These are phyloP conservation scores for Boletus patriciae DNA, from an alignment of 768 basidiomycete genomes.

Conservation along the genomic window DNA sequence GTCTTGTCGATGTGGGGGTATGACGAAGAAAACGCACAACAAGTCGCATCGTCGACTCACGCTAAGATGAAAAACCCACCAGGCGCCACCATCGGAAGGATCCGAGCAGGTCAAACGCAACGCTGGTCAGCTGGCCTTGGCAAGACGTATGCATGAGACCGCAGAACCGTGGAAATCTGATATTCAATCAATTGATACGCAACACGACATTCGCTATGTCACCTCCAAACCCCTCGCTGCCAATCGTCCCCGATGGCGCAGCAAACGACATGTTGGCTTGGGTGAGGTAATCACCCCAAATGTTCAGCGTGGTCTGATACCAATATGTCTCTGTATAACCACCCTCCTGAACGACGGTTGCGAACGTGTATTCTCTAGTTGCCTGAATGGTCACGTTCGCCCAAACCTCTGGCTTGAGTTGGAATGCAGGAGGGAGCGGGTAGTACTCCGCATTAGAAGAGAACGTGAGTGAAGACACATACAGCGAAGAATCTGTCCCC, in stretches of 20 bases:
- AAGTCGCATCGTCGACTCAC: neutral
- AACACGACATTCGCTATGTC: constrained; percentile 32
- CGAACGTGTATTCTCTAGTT: constrained; percentile 38
- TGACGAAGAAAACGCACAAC: neutral
- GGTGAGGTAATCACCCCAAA: constrained; percentile 42
- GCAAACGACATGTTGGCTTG: constrained; percentile 46
- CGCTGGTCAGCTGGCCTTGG: neutral
- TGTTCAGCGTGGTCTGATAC: constrained; percentile 40
- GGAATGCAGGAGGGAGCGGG: constrained; percentile 31
- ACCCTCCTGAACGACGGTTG: constrained; percentile 21
- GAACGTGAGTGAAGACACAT: constrained; percentile 39
- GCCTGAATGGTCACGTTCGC: constrained; percentile 41
- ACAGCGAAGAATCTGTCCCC: constrained; percentile 38
- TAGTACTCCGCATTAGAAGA: constrained; percentile 40
- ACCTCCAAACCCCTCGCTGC: constrained; percentile 38
- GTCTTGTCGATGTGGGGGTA: neutral
- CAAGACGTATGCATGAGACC: neutral
- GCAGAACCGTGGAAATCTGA: neutral
- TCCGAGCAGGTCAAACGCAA: neutral
- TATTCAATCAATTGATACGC: constrained; percentile 22
- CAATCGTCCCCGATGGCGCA: constrained; percentile 39
- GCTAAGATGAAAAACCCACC: neutral
- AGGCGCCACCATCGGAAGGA: neutral
- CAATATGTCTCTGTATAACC: constrained; percentile 24
- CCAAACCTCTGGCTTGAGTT: constrained; percentile 30